Base-by-base conservation (phyloP, 345 rosid species). In the Balakata baccata region DNA sequence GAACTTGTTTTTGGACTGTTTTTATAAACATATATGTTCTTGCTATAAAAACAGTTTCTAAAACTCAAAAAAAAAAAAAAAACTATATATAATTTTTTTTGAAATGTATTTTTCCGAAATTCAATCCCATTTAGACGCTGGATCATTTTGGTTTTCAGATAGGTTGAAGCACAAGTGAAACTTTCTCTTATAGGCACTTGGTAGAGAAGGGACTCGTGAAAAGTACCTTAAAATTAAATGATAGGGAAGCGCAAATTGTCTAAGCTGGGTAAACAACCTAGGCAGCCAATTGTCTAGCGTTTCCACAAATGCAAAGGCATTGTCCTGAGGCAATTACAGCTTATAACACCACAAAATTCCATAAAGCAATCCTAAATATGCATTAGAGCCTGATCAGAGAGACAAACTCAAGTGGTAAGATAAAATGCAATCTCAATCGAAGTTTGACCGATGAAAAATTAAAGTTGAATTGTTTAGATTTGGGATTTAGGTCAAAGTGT, bases 331-430 rank as follows among this genome's bases (percentile, higher is more conserved):
- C 66, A 8, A 71, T 56, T 69, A 29, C 41, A 63, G 29, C 3
- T 45, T 4, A 66, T 66, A 11, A 4, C 23, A 43, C 53, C 77
- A 57, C 70, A 69, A 50, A 25, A 56, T 73, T 51, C 62, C 65
- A 66, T 43, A 69, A 76, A 82, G 77, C 56, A 66, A 51, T 75
- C 66, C 80, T 76, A 76, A 77, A 84, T 77, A 66, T 73, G 83
- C 84, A 0, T 37, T 49, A 65, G 71, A 80, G 43, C 79, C 82
- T 66, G 53, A 66, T 11, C 46, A 13, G 29, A 71, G 76, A 79
- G 80, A 83, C 84, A 82, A 49, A 11, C 16, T 23, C 49, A 22
- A 71, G n/a, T 51, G 67, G 75, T 62, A 52, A 80, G 65, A 60
- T 12, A 17, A 17, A 57, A 81, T 72, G 73, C 68, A 53, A 79